Percentiles rank a stretch among this genome's conserved stretches.
phyloP scores from a whole-genome alignment of 2,329 filamentous ascomycete genomes.

The Aspergillus tanneri region DNA sequence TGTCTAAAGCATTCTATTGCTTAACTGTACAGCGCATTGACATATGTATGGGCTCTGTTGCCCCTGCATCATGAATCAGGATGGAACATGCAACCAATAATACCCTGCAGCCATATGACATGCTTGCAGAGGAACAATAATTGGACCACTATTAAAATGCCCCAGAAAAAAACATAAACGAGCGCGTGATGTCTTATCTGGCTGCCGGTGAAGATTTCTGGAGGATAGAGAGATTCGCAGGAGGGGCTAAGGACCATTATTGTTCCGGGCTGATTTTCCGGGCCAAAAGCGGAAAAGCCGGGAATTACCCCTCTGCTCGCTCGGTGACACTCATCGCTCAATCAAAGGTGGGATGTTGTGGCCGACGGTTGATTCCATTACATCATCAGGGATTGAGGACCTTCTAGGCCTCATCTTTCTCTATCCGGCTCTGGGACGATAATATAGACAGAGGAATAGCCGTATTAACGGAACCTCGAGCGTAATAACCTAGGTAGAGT shows the following conservation, averaged over 20 bases:
- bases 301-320: conserved; percentile 18
- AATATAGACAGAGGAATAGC: conserved; percentile 1
- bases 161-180: conserved; percentile 11
- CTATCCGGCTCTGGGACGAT: not conserved
- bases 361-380: conserved; percentile 13
- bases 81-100: no score
- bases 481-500: conserved; percentile 25
- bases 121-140: no score
- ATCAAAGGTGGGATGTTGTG: conserved; percentile 10
- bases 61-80: no score
- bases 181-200: conserved; percentile 17
- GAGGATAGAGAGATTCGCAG: conserved; percentile 12
- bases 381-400: conserved; percentile 13
- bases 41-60: no score
- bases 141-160: no score
- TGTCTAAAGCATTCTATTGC: no score
- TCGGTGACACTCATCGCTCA: no score
- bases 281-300: conserved; percentile 20
- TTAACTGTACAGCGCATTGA: no score
- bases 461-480: not conserved
- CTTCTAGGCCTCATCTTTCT: not conserved
- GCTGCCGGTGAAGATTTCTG: conserved; percentile 27
- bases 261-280: conserved; percentile 12
- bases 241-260: conserved; percentile 9
- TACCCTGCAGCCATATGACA: no score